Evolutionary conservation across 192 early-diverging fungal genomes (phyloP), one percentile per base, ranked within the genome.

Genomic region (Spinellus fusiger): DNA sequence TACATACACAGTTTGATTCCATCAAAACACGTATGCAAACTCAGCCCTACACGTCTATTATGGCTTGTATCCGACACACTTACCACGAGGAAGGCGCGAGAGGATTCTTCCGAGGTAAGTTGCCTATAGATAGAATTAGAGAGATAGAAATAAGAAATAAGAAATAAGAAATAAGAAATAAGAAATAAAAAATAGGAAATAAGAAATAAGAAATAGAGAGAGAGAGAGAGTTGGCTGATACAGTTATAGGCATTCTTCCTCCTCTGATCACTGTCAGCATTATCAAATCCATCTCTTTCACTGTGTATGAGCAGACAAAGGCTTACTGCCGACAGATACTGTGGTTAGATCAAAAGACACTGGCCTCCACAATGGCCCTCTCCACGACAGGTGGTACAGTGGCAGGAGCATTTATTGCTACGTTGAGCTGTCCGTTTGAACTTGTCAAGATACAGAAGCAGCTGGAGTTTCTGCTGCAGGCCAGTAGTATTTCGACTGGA

Each of bases 11-110:
- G 65, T 96, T 96, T 75, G 96, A 98, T 73, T 91, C 92, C 22
- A 77, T 98, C 38, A 98, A 98, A 77, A 98, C 96, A 16, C 77
- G 94, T 51, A 94, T 98, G 93, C 96, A 98, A 73, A 95, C 93
- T 5, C 86, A 90, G 65, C 79, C 86, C 22, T 98, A 95, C 66
- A 77, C 75, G 33, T 89, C 88, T 23, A 84, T 89, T 20, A 70
- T 85, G 62, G 83, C 72, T 10, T 98, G 96, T 68, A 81, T 94
- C 16, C 75, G 76, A 34, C 66, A 77, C 27, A 93, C 93, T 0
- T 89, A 92, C 66, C 64, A 75, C 20, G 81, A 86, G 6, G 96
- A 98, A 65, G 90, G 95, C 10, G 23, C 91, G 8, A 66, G 80
- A 37, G 95, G 95, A 0, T 93, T 94, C 74, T 98, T 89, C 73